Evolutionary conservation across 371 early-diverging fungal species (phyloP).

Genomic region (Rhizopus arrhizus): DNA sequence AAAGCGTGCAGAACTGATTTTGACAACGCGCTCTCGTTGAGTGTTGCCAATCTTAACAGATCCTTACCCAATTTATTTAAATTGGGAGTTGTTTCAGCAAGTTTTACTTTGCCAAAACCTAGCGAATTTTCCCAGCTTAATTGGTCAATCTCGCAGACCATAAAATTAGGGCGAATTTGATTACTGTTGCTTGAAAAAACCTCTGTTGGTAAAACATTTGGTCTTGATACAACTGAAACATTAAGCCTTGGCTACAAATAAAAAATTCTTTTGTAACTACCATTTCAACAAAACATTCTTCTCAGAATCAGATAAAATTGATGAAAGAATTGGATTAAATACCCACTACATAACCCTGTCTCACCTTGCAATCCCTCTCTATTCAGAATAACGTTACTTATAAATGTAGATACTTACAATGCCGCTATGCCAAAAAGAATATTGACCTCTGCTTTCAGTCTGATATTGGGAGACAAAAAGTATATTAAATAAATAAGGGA

Average conservation of each 20-base stretch:
- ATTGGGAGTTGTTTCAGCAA: slow-evolving; percentile 25
- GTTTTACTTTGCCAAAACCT: slow-evolving; percentile 25
- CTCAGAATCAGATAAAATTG: slow-evolving; percentile 18
- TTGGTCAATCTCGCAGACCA: slow-evolving; percentile 28
- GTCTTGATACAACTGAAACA: slow-evolving; percentile 20
- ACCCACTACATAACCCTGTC: no score
- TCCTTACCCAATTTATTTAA: slow-evolving; percentile 17
- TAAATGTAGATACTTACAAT: no score
- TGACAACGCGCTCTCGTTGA: slow-evolving; percentile 9
- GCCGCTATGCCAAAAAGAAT: no score
- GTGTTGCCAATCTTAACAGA: slow-evolving; percentile 17
- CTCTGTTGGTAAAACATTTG: slow-evolving; percentile 19
- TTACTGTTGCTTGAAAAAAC: slow-evolving; percentile 9
- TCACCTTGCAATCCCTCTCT: no score
- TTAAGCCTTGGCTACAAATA: slow-evolving; percentile 14
- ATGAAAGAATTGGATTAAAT: slow-evolving; percentile 17
- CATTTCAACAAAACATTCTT: slow-evolving; percentile 16
- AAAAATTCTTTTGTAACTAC: slow-evolving; percentile 5
- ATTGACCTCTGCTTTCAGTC: no score
- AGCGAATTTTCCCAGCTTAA: slow-evolving; percentile 22
- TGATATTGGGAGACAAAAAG: no score
- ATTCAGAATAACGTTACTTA: no score
- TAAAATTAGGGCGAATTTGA: slow-evolving; percentile 22
- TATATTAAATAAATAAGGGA: no score
- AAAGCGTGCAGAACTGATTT: slow-evolving; percentile 2